Evolutionary conservation across 1,284 basidiomycete genomes (phyloP).

Genomic region (Chalciporus sp.): DNA sequence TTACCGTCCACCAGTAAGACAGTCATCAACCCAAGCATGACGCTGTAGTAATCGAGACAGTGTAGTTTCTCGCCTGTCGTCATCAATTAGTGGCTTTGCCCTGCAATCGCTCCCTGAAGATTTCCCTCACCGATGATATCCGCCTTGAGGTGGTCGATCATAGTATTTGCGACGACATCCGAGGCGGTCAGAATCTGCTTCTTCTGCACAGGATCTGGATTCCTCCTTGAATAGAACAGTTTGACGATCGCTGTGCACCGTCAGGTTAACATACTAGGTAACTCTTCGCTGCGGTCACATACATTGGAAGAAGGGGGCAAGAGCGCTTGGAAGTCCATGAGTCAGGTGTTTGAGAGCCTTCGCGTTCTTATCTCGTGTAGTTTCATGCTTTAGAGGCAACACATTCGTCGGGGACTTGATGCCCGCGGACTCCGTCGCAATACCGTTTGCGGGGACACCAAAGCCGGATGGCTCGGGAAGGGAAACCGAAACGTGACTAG

Average conservation of each 20-base stretch:
- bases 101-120: background rate
- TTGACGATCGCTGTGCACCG: slow-evolving; percentile 74
- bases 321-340: slow-evolving; percentile 74
- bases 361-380: slow-evolving; percentile 66
- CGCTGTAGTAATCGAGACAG: slow-evolving; percentile 71
- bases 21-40: slow-evolving; percentile 74
- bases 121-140: slow-evolving; percentile 54
- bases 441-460: slow-evolving; percentile 43
- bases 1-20: slow-evolving; percentile 84
- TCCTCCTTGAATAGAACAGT: slow-evolving; percentile 82
- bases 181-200: slow-evolving; percentile 78
- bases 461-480: slow-evolving; percentile 41
- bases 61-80: slow-evolving; percentile 51
- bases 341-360: slow-evolving; percentile 81
- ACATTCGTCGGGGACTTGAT: slow-evolving; percentile 24
- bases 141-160: slow-evolving; percentile 73
- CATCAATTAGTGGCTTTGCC: slow-evolving; percentile 2
- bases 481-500: slow-evolving; percentile 42
- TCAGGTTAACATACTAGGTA: slow-evolving; percentile 5
- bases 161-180: slow-evolving; percentile 67
- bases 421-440: slow-evolving; percentile 33
- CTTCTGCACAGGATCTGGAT: slow-evolving; percentile 76
- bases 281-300: slow-evolving; percentile 23
- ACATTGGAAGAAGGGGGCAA: slow-evolving; percentile 92
- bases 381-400: slow-evolving; percentile 42